Evolutionary conservation across 805 yeast species (phyloP), one percentile per base, ranked within the genome.

Genomic region (Isabelozyma rhagii): DNA sequence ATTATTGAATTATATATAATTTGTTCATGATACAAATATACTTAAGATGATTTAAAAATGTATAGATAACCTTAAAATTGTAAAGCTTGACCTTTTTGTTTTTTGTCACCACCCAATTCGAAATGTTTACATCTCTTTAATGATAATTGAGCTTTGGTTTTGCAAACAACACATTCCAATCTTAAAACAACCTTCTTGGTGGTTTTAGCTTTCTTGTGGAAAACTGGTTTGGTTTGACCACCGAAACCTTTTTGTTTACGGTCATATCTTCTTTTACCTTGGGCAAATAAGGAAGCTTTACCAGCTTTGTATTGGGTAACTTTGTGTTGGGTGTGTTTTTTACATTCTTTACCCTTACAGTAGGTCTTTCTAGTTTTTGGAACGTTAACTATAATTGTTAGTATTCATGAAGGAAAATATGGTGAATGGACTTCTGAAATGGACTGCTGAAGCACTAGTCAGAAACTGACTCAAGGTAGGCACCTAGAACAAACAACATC

Each of bases 191-290:
- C 96, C 89, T 94, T 94, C 91, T 94, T 94, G 85, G 99, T 94
- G 68, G 98, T 94, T 91, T 94, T 94, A 71, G 99, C 99, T 82
- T 94, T 94, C 89, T 94, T 94, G 89, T 91, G 98, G 97, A 94
- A 94, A 82, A 94, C 87, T 76, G 86, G 99, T 85, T 91, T 94
- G 82, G 99, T 94, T 84, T 94, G 99, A 89, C 99, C 99, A 89
- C 99, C 99, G 83, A 85, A 94, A 91, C 99, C 99, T 71, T 88
- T 77, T 84, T 94, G 99, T 82, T 94, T 94, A 83, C 99, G 97
- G 93, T 94, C 99, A 84, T 94, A 94, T 85, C 99, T 92, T 86
- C 99, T 91, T 93, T 96, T 94, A 87, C 99, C 99, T 84, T 94
- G 98, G 68, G 98, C 97, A 75, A 85, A 91, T 71, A 92, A 86